Base-by-base conservation (phyloP, 2,329 filamentous ascomycete genomes). In the Colletotrichum eleusines region DNA sequence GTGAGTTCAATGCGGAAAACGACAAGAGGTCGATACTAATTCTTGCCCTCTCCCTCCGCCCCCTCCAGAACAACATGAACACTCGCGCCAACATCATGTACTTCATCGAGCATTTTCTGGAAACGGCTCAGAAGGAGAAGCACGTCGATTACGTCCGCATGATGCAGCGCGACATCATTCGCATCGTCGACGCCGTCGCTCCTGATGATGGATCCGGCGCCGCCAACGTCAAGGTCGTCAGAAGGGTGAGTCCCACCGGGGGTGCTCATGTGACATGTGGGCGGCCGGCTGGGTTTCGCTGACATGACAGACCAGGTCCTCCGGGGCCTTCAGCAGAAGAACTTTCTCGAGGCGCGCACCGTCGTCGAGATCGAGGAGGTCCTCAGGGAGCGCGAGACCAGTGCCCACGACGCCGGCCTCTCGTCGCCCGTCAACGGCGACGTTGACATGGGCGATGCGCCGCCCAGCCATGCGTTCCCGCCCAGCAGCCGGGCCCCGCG, bases 81-180 rank as follows among this genome's bases (percentile, higher is more conserved):
- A 97, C 92, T 62, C 89, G 95, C 72, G 97, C 96, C 70, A 99
- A 99, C 80, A 98, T 99, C 80, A 97, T 99, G 92, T 99, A 97
- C 82, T 99, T 99, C 81, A 92, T 99, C 78, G 95, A 98, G 78
- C 92, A 95, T 75, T 93, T 99, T 75, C 93, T 97, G 78, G 95
- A 98, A 78, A 87, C 94, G 82, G 93, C 94, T 28, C 87, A 89
- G 73, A 92, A 90, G 74, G 93, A 94, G 74, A 89, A 90, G 73
- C 91, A 96, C 75, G 83, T 88, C 63, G 91, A 94, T 73, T 99
- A 97, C 78, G 90, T 98, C 35, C 90, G 92, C 62, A 98, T 98
- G 94, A 93, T 99, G 83, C 93, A 97, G 81, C 88, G 95, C 57
- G 96, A 99, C 79, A 97, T 99, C 50, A 86, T 97, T 42, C 88